Percentiles rank a stretch among this genome's conserved stretches.
These are phyloP conservation scores for Uncinocarpus reesii DNA, from an alignment of 2,329 filamentous ascomycete genomes.

Conservation along the genomic window DNA sequence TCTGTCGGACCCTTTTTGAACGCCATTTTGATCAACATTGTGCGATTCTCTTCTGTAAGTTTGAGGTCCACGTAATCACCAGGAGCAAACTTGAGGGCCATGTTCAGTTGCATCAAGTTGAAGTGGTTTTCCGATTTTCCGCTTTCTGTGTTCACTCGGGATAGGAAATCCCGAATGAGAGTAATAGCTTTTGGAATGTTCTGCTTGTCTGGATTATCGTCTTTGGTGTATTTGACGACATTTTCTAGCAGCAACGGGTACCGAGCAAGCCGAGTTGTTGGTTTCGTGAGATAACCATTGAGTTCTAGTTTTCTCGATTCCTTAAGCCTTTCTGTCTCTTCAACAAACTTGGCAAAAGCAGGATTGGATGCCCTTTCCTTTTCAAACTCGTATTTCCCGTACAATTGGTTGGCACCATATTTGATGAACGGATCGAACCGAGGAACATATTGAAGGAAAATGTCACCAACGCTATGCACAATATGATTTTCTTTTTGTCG, in stretches of 20 bases:
- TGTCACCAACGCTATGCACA: conserved; percentile 80
- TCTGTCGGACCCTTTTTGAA: conserved; percentile 90
- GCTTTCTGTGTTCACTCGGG: conserved; percentile 83
- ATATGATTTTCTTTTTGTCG: conserved; percentile 85
- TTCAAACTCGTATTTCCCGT: conserved; percentile 96
- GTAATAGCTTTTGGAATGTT: conserved; percentile 84
- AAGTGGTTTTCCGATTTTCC: conserved; percentile 97
- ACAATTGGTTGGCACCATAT: conserved; percentile 90
- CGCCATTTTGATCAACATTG: conserved; percentile 85
- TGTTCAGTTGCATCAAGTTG: conserved; percentile 83
- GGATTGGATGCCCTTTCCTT: conserved; percentile 83
- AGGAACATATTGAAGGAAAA: conserved; percentile 84
- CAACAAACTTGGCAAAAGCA: conserved; percentile 80
- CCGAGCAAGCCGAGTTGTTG: conserved; percentile 84
- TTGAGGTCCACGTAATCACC: conserved; percentile 90
- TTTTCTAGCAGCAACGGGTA: conserved; percentile 89
- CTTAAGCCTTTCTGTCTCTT: conserved; percentile 90
- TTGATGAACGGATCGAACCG: conserved; percentile 93
- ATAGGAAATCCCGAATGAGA: conserved; percentile 77
- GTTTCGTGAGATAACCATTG: conserved; percentile 96
- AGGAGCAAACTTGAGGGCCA: conserved; percentile 80
- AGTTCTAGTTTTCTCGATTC: conserved; percentile 94
- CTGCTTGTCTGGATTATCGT: conserved; percentile 77
- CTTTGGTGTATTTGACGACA: conserved; percentile 81
- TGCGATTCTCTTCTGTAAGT: conserved; percentile 82